These are phyloP conservation scores for Fusarium tanahbumbuense DNA, from an alignment of 2,329 filamentous ascomycete species.

Conservation along the genomic window DNA sequence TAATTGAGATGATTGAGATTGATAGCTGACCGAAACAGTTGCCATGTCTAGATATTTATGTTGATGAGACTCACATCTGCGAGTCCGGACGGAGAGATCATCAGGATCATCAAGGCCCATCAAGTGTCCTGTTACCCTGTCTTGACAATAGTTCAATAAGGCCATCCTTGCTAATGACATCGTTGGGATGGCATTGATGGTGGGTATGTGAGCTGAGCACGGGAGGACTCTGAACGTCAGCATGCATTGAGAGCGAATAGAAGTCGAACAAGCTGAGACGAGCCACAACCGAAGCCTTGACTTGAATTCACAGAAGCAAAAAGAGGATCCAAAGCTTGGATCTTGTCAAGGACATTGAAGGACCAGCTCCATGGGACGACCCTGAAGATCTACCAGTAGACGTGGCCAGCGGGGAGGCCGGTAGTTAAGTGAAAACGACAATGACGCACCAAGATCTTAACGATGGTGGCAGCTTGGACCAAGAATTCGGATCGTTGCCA, in stretches of 20 bases:
- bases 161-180: constrained; percentile 45
- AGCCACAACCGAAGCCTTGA: constrained; percentile 17
- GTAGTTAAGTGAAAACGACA: constrained; percentile 27
- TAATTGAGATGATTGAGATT: constrained; percentile 5
- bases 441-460: constrained; percentile 43
- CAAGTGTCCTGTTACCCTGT: constrained; percentile 19
- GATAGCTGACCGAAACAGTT: constrained; percentile 1
- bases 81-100: constrained; percentile 24
- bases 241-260: constrained; percentile 12
- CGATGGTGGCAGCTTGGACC: constrained; percentile 32
- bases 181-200: constrained; percentile 18
- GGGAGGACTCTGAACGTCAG: constrained; percentile 27
- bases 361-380: constrained; percentile 41
- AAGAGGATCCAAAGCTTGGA: constrained; percentile 31
- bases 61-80: neutral
- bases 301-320: constrained; percentile 27
- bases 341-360: constrained; percentile 31
- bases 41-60: constrained; percentile 41
- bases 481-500: constrained; percentile 36
- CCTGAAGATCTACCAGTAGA: constrained; percentile 38
- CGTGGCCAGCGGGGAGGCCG: constrained; percentile 37
- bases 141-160: constrained; percentile 38
- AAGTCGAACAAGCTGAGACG: constrained; percentile 14
- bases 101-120: constrained; percentile 10
- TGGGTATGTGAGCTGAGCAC: constrained; percentile 35